These are phyloP conservation scores for Fusarium avenaceum DNA, from an alignment of 2,329 filamentous ascomycete species.

Conservation along the genomic window DNA sequence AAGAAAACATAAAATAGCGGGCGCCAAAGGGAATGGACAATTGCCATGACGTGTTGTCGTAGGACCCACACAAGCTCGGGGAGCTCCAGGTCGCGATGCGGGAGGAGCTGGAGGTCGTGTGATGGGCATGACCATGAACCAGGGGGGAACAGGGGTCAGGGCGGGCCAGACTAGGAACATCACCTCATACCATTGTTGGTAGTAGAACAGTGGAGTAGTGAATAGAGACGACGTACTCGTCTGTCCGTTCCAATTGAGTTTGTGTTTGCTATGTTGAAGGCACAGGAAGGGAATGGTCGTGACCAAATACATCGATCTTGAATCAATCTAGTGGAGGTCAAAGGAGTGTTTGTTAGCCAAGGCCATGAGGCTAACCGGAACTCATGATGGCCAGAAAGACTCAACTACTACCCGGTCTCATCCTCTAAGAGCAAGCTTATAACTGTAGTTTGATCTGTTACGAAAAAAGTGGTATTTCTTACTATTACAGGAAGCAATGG, in stretches of 20 bases:
- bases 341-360: neutral
- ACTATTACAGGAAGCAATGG: neutral
- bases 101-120: conserved; percentile 41
- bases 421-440: neutral
- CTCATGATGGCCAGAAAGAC: conserved; percentile 18
- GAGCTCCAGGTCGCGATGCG: conserved; percentile 48
- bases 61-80: conserved; percentile 50
- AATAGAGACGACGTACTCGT: conserved; percentile 11
- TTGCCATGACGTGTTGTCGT: conserved; percentile 41
- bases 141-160: conserved; percentile 29
- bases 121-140: conserved; percentile 26
- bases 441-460: neutral
- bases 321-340: neutral
- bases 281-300: neutral
- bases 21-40: conserved; percentile 15
- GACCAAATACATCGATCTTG: neutral
- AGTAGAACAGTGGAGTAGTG: conserved; percentile 14
- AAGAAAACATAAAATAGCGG: conserved; percentile 20
- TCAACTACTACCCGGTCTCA: neutral
- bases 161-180: conserved; percentile 17
- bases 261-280: neutral
- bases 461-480: neutral
- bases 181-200: conserved; percentile 24
- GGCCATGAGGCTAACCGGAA: conserved; percentile 9
- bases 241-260: neutral